Evolutionary conservation across 805 yeast species (phyloP).

Genomic region (Kluyveromyces dobzhanskii): DNA sequence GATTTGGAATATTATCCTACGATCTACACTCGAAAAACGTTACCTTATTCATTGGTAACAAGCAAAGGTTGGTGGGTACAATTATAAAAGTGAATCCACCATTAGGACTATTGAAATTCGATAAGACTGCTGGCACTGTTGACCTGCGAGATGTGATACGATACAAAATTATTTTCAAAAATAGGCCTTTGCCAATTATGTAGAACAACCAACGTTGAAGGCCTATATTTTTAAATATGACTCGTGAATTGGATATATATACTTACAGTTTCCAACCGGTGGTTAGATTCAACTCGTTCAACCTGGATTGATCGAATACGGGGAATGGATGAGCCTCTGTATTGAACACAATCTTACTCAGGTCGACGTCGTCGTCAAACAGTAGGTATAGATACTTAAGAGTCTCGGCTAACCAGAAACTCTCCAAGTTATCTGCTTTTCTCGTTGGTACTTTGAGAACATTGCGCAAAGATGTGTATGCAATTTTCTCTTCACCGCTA

Average conservation of each 20-base stretch:
- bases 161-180: slow-evolving; percentile 52
- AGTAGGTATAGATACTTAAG: slow-evolving; percentile 74
- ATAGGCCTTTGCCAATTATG: slow-evolving; percentile 75
- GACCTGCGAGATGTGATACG: slow-evolving; percentile 51
- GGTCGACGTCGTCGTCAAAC: slow-evolving; percentile 66
- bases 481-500: slow-evolving; percentile 22
- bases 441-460: slow-evolving; percentile 50
- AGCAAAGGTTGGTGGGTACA: slow-evolving; percentile 61
- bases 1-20: slow-evolving; percentile 21
- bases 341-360: slow-evolving; percentile 68
- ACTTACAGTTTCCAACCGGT: slow-evolving; percentile 25
- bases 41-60: slow-evolving; percentile 54
- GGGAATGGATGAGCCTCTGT: slow-evolving; percentile 95
- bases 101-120: slow-evolving; percentile 48
- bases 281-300: slow-evolving; percentile 14
- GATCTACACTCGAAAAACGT: slow-evolving; percentile 32
- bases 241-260: background rate
- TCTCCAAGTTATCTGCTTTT: slow-evolving; percentile 68
- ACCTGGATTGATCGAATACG: slow-evolving; percentile 30
- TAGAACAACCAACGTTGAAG: slow-evolving; percentile 18
- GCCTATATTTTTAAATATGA: background rate
- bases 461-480: slow-evolving; percentile 59
- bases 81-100: slow-evolving; percentile 56
- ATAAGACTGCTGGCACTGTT: slow-evolving; percentile 28
- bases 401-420: slow-evolving; percentile 93